phyloP scores from a whole-genome alignment of 2,329 filamentous ascomycete genomes.

The Plectosphaerella cucumerina region DNA sequence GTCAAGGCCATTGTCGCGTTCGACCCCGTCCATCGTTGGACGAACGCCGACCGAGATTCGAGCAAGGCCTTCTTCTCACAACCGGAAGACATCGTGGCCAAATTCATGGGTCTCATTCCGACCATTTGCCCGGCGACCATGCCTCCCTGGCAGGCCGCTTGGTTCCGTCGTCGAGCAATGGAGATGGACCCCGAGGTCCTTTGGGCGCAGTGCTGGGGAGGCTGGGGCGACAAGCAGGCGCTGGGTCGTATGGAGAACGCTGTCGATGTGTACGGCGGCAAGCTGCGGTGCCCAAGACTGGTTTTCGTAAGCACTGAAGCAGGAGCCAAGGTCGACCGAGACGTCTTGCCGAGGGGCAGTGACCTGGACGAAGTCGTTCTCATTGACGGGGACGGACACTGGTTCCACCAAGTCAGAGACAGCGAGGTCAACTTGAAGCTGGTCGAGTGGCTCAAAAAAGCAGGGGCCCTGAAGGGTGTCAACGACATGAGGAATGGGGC shows the following conservation, averaged over 20 bases:
- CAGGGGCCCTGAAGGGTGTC: not conserved
- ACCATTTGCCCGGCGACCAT: not conserved
- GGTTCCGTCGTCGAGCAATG: slow-evolving; percentile 5
- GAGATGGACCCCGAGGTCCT: slow-evolving; percentile 6
- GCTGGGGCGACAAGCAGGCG: slow-evolving; percentile 5
- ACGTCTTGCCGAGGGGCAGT: slow-evolving; percentile 5
- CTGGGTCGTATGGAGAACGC: slow-evolving; percentile 5
- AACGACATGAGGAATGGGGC: not conserved
- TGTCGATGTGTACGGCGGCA: not conserved
- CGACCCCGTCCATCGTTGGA: slow-evolving; percentile 3
- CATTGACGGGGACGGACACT: slow-evolving; percentile 5
- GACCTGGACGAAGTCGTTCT: slow-evolving; percentile 7
- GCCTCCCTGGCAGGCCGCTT: slow-evolving; percentile 6
- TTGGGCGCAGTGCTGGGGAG: slow-evolving; percentile 4
- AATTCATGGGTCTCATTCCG: not conserved
- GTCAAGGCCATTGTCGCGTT: slow-evolving; percentile 3
- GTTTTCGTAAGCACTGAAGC: slow-evolving; percentile 3
- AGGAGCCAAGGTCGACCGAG: slow-evolving; percentile 5
- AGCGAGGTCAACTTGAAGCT: slow-evolving; percentile 5
- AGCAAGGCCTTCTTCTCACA: not conserved
- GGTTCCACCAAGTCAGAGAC: slow-evolving; percentile 8
- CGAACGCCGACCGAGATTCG: not conserved
- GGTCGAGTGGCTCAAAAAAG: slow-evolving; percentile 1
- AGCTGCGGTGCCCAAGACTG: slow-evolving; percentile 4
- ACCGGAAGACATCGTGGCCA: not conserved